phyloP scores from a whole-genome alignment of 208 protist genomes.

The Trypanosoma theileri region DNA sequence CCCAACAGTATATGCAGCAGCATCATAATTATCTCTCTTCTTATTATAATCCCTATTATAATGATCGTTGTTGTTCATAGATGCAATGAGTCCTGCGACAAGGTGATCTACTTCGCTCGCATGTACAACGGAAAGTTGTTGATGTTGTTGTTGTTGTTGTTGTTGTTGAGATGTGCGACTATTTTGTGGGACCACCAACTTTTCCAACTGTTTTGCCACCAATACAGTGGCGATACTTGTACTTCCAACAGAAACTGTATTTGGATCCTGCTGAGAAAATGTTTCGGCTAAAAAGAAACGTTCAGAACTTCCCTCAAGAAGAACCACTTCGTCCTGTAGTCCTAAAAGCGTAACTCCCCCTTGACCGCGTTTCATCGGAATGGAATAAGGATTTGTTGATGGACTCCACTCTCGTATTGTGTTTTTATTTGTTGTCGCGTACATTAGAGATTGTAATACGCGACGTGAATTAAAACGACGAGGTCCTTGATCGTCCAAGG shows the following conservation, averaged over 20 bases:
- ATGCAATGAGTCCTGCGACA: conserved; percentile 38
- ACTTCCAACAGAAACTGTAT: background rate
- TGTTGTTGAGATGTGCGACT: background rate
- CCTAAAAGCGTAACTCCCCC: conserved; percentile 74
- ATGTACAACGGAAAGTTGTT: too few species aligned
- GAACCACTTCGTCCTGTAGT: conserved; percentile 72
- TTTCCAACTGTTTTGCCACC: conserved; percentile 58
- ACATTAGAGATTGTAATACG: conserved; percentile 62
- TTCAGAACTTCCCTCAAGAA: conserved; percentile 60
- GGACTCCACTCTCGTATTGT: background rate
- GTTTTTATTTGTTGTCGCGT: conserved; percentile 14
- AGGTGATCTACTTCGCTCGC: conserved; percentile 33
- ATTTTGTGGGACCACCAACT: conserved; percentile 23
- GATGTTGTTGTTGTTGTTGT: conserved; percentile 1
- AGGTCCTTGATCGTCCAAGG: conserved; percentile 36
- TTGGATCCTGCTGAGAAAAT: conserved; percentile 1
- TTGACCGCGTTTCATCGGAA: conserved; percentile 16
- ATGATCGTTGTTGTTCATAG: conserved; percentile 12
- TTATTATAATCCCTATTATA: background rate
- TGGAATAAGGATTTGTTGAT: conserved; percentile 17
- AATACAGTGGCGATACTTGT: conserved; percentile 29
- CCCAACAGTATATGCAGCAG: background rate
- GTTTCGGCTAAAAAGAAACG: conserved; percentile 42
- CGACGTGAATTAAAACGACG: conserved; percentile 64
- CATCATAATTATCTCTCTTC: background rate